Conservation (phyloP, 2,329 filamentous ascomycete genomes). For the Fonsecaea nubica region DNA sequence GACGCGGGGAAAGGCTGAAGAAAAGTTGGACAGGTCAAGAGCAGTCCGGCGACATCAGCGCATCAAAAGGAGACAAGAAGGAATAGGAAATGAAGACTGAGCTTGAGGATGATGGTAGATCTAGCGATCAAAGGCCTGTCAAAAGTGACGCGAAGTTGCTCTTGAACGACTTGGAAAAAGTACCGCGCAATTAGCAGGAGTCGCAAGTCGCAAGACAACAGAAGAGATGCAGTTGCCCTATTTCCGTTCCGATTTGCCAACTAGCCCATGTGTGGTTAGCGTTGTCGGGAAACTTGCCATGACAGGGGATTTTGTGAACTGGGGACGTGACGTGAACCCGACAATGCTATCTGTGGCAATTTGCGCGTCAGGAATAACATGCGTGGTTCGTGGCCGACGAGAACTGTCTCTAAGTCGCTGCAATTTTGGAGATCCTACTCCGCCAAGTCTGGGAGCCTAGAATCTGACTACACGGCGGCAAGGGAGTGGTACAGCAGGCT, state of each 20-base stretch:
- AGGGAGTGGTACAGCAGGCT: conserved; percentile 64
- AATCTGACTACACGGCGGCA: conserved; percentile 51
- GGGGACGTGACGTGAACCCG: neutral
- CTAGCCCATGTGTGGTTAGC: neutral
- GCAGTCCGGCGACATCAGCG: conserved; percentile 21
- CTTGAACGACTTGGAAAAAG: neutral
- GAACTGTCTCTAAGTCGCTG: neutral
- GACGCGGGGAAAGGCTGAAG: conserved; percentile 27
- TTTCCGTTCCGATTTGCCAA: neutral
- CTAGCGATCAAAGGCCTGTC: neutral
- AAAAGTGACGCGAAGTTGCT: conserved; percentile 8
- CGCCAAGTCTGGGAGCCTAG: conserved; percentile 19
- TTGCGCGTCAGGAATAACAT: neutral
- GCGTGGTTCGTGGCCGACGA: conserved; percentile 7
- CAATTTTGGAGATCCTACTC: conserved; percentile 16
- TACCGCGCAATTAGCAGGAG: neutral
- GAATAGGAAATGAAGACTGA: conserved; percentile 15
- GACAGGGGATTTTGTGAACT: neutral
- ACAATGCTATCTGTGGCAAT: neutral
- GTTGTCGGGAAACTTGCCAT: neutral
- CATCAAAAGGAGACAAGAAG: conserved; percentile 19
- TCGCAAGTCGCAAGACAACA: neutral
- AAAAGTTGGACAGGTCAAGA: conserved; percentile 21
- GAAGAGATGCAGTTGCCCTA: conserved; percentile 3
- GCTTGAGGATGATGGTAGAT: conserved; percentile 10